Percentiles rank a stretch among this genome's conserved stretches.
Conservation (phyloP, 2,329 filamentous ascomycete species). For the Cordyceps cicadae region DNA sequence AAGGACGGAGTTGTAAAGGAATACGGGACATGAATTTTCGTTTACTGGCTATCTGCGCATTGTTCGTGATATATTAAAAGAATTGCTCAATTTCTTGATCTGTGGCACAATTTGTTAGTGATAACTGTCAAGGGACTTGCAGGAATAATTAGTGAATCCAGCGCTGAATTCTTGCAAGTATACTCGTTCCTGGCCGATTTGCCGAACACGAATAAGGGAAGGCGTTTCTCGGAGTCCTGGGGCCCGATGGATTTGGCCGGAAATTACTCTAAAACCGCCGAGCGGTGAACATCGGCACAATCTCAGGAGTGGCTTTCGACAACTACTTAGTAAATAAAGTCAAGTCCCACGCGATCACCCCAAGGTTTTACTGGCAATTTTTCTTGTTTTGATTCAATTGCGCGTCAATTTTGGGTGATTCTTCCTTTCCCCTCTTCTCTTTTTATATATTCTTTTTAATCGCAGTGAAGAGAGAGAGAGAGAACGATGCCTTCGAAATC, state of each 20-base stretch:
- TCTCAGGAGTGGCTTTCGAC: neutral
- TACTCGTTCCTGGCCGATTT: neutral
- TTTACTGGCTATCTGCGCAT: neutral
- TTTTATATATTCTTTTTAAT: neutral
- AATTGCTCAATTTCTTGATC: neutral
- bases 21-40: neutral
- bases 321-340: too few species aligned
- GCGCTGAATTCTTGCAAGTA: too few species aligned
- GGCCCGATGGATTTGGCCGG: constrained; percentile 14
- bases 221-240: constrained; percentile 1
- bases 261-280: constrained; percentile 14
- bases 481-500: constrained; percentile 8
- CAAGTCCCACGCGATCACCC: too few species aligned
- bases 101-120: neutral
- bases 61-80: neutral
- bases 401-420: neutral
- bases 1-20: neutral
- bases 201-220: constrained; percentile 10
- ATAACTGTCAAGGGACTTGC: too few species aligned
- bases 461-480: neutral
- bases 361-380: too few species aligned
- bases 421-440: neutral
- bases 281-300: constrained; percentile 24
- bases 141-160: too few species aligned
- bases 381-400: neutral